These are phyloP conservation scores for Nemania abortiva DNA, from an alignment of 2,329 filamentous ascomycete genomes.

Conservation along the genomic window DNA sequence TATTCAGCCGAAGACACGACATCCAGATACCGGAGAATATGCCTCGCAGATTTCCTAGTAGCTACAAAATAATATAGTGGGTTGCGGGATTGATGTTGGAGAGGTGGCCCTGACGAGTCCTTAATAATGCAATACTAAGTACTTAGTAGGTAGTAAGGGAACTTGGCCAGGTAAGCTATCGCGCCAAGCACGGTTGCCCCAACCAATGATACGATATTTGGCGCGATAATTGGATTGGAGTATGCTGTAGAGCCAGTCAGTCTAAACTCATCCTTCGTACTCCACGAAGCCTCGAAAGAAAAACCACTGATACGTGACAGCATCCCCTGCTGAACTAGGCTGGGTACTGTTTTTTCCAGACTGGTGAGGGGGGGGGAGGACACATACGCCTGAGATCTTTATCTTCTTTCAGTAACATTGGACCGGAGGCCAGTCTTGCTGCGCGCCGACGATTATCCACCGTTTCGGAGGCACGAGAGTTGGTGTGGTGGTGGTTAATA, in stretches of 20 bases:
- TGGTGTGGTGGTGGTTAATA: conserved; percentile 28
- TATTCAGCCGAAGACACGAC: conserved; percentile 29
- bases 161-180: conserved; percentile 3
- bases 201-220: background rate
- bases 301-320: background rate
- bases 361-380: background rate
- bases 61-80: conserved; percentile 1
- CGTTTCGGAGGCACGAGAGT: conserved; percentile 10
- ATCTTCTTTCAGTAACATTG: conserved; percentile 19
- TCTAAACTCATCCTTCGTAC: background rate
- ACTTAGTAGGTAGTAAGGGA: background rate
- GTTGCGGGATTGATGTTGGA: background rate
- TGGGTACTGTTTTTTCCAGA: background rate
- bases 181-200: conserved; percentile 5
- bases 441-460: conserved; percentile 9
- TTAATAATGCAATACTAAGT: conserved; percentile 7
- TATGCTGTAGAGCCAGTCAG: background rate
- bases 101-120: background rate
- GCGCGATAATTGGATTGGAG: background rate
- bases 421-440: conserved; percentile 5
- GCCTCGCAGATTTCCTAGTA: background rate
- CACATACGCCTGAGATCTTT: conserved; percentile 7
- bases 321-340: background rate
- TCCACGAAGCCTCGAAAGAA: background rate
- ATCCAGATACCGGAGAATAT: conserved; percentile 12